A percentile compares a stretch with the other conserved stretches of the same genome.
phyloP scores from a whole-genome alignment of 2,329 filamentous ascomycete species.

The Aspergillus terreus region DNA sequence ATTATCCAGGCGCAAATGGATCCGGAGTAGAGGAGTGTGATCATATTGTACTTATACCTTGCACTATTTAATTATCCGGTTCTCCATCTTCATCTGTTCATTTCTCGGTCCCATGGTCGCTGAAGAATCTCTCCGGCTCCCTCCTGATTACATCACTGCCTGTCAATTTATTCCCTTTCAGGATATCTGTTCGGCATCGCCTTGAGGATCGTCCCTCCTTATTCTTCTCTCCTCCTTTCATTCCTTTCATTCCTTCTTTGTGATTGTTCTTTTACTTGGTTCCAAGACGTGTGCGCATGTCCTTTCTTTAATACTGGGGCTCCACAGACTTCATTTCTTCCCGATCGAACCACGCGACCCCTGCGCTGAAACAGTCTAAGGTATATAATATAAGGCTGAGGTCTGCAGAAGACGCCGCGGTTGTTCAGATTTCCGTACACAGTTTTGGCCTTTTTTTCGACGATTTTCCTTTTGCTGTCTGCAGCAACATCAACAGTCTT shows the following conservation, averaged over 20 bases:
- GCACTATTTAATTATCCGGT: background rate
- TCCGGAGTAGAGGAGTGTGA: background rate
- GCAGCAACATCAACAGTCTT: no score
- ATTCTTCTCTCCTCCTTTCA: background rate
- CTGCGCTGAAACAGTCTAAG: no score
- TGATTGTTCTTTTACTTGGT: background rate
- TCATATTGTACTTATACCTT: background rate
- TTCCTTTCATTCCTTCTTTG: background rate
- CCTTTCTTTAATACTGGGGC: no score
- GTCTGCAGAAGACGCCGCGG: no score
- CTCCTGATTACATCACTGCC: slow-evolving; percentile 7
- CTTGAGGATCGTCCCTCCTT: background rate
- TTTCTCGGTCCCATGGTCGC: background rate
- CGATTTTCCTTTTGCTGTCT: no score
- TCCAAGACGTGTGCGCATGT: background rate
- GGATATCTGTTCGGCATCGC: background rate
- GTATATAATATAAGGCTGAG: no score
- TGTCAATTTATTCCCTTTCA: background rate
- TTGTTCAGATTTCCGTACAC: no score
- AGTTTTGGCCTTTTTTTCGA: no score
- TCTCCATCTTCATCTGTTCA: background rate
- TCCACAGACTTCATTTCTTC: background rate
- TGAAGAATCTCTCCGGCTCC: background rate
- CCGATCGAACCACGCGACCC: background rate
- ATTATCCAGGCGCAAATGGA: slow-evolving; percentile 1